Conservation (phyloP, 768 basidiomycete genomes). For the Cyclocybe cylindracea region DNA sequence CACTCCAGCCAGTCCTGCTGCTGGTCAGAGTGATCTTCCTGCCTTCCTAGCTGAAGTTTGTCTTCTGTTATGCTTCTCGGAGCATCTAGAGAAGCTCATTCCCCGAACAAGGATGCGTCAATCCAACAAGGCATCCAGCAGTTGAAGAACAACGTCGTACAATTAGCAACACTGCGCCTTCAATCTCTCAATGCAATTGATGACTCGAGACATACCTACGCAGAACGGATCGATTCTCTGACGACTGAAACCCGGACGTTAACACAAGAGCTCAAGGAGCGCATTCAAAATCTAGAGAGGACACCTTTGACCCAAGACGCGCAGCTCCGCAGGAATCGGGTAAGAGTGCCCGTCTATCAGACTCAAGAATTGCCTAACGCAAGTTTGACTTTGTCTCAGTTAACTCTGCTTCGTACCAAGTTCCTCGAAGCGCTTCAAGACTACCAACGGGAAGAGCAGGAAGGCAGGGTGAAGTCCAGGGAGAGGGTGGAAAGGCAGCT, state of each 20-base stretch:
- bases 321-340: constrained; percentile 41
- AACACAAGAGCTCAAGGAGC: constrained; percentile 55
- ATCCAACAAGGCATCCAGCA: constrained; percentile 42
- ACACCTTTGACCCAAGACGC: constrained; percentile 29
- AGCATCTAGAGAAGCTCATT: background rate
- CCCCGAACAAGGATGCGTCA: constrained; percentile 33
- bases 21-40: constrained; percentile 16
- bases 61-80: background rate
- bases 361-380: background rate
- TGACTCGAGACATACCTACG: constrained; percentile 26
- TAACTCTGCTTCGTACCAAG: constrained; percentile 60
- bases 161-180: constrained; percentile 36
- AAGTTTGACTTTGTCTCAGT: constrained; percentile 33
- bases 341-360: constrained; percentile 12
- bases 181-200: constrained; percentile 39
- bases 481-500: constrained; percentile 75
- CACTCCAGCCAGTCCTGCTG: constrained; percentile 14
- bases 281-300: constrained; percentile 57
- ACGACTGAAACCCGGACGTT: constrained; percentile 60
- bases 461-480: constrained; percentile 62
- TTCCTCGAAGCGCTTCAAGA: constrained; percentile 78
- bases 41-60: constrained; percentile 39
- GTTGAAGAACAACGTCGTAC: constrained; percentile 37
- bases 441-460: constrained; percentile 76
- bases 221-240: constrained; percentile 54